Conservation (phyloP, 768 basidiomycete species). For the Mycena kentingensis region DNA sequence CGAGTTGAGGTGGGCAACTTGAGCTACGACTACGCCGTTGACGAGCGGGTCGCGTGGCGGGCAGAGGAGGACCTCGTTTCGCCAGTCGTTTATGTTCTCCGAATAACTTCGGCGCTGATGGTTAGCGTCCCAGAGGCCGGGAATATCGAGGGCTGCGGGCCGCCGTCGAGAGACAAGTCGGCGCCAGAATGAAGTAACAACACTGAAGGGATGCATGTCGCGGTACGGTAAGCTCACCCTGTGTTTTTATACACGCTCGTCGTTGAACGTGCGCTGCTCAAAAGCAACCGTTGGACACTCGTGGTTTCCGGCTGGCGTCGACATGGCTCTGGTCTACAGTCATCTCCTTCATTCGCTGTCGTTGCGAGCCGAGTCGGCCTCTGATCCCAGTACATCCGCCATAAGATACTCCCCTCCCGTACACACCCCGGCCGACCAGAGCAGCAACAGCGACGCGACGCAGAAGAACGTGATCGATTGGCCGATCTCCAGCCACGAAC, state of each 20-base stretch:
- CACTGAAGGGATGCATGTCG: too few relatives aligned
- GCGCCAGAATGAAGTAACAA: too few relatives aligned
- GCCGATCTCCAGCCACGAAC: constrained; percentile 89
- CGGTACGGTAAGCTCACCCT: too few relatives aligned
- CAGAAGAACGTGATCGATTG: constrained; percentile 88
- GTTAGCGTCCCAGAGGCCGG: not conserved
- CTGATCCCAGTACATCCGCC: constrained; percentile 36
- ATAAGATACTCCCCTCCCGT: constrained; percentile 73
- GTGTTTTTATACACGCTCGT: too few relatives aligned
- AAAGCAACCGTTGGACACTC: too few relatives aligned
- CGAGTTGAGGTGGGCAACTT: not conserved
- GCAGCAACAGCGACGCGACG: constrained; percentile 74
- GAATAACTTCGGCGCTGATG: not conserved
- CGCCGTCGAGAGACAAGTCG: too few relatives aligned
- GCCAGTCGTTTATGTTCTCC: not conserved
- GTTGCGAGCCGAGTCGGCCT: too few relatives aligned
- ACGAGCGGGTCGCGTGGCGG: not conserved
- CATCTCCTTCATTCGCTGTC: too few relatives aligned
- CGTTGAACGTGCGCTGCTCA: too few relatives aligned
- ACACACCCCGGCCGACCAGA: constrained; percentile 80
- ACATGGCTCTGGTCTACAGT: too few relatives aligned
- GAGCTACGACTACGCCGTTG: not conserved
- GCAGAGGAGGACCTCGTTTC: not conserved
- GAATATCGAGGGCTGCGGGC: too few relatives aligned
- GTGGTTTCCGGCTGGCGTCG: too few relatives aligned